Base-by-base conservation (phyloP, 768 basidiomycete species). In the Amyloporia xantha region DNA sequence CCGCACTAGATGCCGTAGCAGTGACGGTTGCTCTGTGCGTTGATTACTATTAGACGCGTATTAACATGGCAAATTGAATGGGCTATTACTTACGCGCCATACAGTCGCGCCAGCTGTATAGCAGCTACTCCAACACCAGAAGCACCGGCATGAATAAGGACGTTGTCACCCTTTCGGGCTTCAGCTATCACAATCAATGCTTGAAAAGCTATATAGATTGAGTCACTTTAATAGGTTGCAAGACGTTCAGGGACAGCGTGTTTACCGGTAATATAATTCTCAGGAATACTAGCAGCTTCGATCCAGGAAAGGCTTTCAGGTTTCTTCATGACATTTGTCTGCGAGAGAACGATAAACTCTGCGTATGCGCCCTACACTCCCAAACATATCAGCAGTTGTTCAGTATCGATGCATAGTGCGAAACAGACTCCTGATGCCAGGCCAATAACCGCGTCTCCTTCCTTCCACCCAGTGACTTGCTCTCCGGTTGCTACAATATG, bases 61-160 rank as follows among this genome's bases (percentile, higher is more conserved):
- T 30, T 41, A 44, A 2, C 26, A 17, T 25, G 40, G 12, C 40
- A 54, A 41, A 48, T 26, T 37, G 50, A 50, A 46, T n/a, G 43
- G 39, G 39, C 26, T 40, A 42, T 24, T 27, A 75, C 86, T 70
- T 60, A 90, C 86, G 87, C 87, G 50, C 79, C 80, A 52, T 75
- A 78, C 39, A 75, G 60, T 21, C 88, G 80, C 17, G 92, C 90
- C 17, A 96, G 68, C 66, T 97, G 94, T 42, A 86, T 89, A 12
- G 90, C 89, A 2, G 92, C 84, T 13, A 94, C 64, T 1, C 92
- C 92, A 3, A 96, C 91, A 24, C 93, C 91, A 11, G 88, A 91
- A 2, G 91, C 91, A 5, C 84, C 94, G 17, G 92, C 91, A 61
- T 97, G 95, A 11, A 97, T 74, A 13, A 98, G 75, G 9, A 91